A percentile compares a stretch with the other conserved stretches of the same genome.
These are phyloP conservation scores for Bipolaris cookei DNA, from an alignment of 2,329 filamentous ascomycete genomes.

Conservation along the genomic window DNA sequence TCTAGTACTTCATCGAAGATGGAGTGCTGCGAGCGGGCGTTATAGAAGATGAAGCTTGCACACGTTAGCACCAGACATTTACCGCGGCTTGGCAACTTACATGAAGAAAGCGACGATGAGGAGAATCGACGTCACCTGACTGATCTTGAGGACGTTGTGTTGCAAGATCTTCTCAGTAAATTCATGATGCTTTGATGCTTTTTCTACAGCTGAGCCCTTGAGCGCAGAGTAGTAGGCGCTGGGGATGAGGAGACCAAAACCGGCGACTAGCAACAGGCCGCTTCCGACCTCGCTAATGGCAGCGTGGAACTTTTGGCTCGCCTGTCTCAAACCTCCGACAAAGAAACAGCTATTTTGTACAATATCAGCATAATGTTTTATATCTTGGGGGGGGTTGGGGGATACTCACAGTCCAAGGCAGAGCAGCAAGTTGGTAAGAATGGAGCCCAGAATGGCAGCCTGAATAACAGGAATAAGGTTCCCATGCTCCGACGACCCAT, in stretches of 20 bases:
- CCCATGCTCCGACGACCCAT: constrained; percentile 47
- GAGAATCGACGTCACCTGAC: constrained; percentile 45
- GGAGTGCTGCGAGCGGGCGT: constrained; percentile 75
- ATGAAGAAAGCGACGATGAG: constrained; percentile 46
- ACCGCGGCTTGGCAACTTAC: constrained; percentile 35
- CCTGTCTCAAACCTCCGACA: constrained; percentile 71
- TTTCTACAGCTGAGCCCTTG: constrained; percentile 42
- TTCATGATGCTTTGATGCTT: constrained; percentile 34
- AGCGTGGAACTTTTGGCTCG: constrained; percentile 75
- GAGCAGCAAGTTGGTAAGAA: constrained; percentile 80
- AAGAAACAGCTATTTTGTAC: constrained; percentile 69
- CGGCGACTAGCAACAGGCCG: constrained; percentile 77
- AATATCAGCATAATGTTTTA: background rate
- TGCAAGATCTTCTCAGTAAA: constrained; percentile 45
- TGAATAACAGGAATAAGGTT: constrained; percentile 70
- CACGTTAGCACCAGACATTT: too few relatives aligned
- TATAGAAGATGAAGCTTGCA: constrained; percentile 68
- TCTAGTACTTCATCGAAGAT: constrained; percentile 79
- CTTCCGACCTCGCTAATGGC: constrained; percentile 80
- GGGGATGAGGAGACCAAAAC: constrained; percentile 56
- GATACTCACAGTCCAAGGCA: constrained; percentile 67
- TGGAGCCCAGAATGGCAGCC: constrained; percentile 82
- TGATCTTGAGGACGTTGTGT: constrained; percentile 46
- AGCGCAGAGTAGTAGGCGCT: constrained; percentile 53
- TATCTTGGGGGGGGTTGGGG: background rate